Base-by-base conservation (phyloP, 306 rosid species). In the Cyclanthera cordifolia region DNA sequence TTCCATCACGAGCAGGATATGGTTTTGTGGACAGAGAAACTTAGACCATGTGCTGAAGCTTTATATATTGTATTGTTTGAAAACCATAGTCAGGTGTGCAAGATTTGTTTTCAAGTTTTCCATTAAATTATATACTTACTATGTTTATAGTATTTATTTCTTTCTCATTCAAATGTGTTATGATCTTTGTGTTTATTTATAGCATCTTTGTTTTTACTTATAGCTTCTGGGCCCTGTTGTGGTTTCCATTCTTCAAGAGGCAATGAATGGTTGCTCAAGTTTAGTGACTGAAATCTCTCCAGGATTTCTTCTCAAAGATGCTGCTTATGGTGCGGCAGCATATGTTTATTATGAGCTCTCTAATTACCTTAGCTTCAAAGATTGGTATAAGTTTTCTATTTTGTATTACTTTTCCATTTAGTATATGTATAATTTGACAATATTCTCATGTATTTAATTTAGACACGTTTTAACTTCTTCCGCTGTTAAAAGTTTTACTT, bases 1-100 rank as follows among this genome's bases (percentile, higher is more conserved):
- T 92, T 92, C 76, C 98, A 92, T 78, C 98, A 92, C 10, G 98
- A 92, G 85, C 96, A 92, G 80, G 98, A 92, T 82, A 92, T 92
- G 98, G 82, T 92, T 78, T 95, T 89, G 85, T 92, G 98, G 96
- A 89, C 96, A 30, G 98, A 92, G 82, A 92, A 87, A 79, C 80
- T 92, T 77, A 86, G 98, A 80, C 98, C 98, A 51, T 92, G 96
- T 70, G 96, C 98, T 63, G 98, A 92, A 77, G 98, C 98, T 73
- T 72, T 92, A 54, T 92, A 87, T 81, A 92, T 92, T 37, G 89
- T 92, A 69, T 74, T 92, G 79, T 92, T 92, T 86, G 96, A 89
- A 87, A 92, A 86, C 74, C 79, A 92, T 76, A 89, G 89, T 75
- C 95, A 85, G 88, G 98, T 92, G 82, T 79, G 85, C 74, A 76